Base-by-base conservation (phyloP, 2,329 filamentous ascomycete genomes). In the Aphanocladium album region DNA sequence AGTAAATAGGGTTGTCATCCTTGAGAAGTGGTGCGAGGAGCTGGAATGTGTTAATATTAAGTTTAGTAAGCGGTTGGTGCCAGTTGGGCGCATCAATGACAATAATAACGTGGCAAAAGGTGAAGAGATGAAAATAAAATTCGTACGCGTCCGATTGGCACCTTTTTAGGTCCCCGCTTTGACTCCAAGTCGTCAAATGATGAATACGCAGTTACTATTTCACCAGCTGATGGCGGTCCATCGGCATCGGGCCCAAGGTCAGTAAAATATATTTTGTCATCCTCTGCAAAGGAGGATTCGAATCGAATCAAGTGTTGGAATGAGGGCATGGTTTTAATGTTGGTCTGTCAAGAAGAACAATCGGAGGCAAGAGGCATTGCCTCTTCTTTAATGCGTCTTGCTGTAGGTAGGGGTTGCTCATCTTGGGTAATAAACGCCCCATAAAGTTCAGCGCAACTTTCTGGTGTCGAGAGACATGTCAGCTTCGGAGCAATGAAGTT, bases 1-100 rank as follows among this genome's bases (percentile, higher is more conserved):
- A 70, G 23, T 66, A 65, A 23, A 69, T 67, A 17, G 39, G 39
- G n/a, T 5, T 16, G 12, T 19, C 39, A 19, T 43, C 39, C 14
- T 19, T 27, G 14, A 50, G 59, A 11, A 61, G 45, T 27, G 59
- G 59, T 43, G 59, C 52, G 16, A 61, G 19, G 9, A 56, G 43
- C 59, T 50, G 9, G 30, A 35, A 25, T 55, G 35, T 30, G 33
- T 35, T 35, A 35, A 35, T 35, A 35, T 35, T 35, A 35, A 35
- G 12, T 6, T 35, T 35, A 12, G 12, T 6, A 35, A 35, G 12
- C 33, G 33, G 33, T 35, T 47, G 17, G 39, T 43, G 12, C n/a
- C 12, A 16, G 14, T 5, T 30, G n/a, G 25, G 21, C 7, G 43
- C 55, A 8, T 56, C 19, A 35, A 35, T 6, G 12, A 35, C 33